These are phyloP conservation scores for Mucor saturninus DNA, from an alignment of 371 early-diverging fungal genomes.

Conservation along the genomic window DNA sequence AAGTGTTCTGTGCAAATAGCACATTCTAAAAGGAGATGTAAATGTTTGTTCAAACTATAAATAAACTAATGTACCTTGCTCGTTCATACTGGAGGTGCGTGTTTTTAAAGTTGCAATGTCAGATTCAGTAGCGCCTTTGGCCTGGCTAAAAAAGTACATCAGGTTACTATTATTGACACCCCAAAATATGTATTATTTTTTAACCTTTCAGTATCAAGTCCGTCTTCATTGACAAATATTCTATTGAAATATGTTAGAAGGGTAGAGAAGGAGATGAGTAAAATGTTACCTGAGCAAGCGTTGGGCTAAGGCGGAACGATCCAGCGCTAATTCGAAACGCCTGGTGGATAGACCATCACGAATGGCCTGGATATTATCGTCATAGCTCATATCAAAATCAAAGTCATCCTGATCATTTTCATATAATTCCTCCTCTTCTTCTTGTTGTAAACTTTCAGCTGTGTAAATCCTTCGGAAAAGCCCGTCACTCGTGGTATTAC, in stretches of 20 bases:
- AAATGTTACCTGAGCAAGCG: not conserved
- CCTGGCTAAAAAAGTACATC: not conserved
- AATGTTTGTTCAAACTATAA: no score
- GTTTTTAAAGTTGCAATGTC: conserved; percentile 4
- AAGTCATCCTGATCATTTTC: conserved; percentile 4
- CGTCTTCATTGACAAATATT: not conserved
- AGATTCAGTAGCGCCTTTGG: conserved; percentile 11
- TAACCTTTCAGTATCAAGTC: not conserved
- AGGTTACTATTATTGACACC: not conserved
- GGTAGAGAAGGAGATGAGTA: no score
- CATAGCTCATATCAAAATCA: conserved; percentile 5
- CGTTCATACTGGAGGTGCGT: not conserved
- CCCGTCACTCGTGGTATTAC: not conserved
- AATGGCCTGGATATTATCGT: not conserved
- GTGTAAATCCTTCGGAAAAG: not conserved
- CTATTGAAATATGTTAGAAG: not conserved
- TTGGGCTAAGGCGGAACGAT: not conserved
- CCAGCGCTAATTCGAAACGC: not conserved
- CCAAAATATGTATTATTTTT: no score
- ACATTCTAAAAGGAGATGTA: not conserved
- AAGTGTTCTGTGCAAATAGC: conserved; percentile 16
- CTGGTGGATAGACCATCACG: not conserved
- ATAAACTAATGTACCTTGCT: no score
- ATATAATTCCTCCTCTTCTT: not conserved
- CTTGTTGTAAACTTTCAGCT: not conserved